phyloP scores from a whole-genome alignment of 306 rosid genomes.

The Lathyrus aphaca region DNA sequence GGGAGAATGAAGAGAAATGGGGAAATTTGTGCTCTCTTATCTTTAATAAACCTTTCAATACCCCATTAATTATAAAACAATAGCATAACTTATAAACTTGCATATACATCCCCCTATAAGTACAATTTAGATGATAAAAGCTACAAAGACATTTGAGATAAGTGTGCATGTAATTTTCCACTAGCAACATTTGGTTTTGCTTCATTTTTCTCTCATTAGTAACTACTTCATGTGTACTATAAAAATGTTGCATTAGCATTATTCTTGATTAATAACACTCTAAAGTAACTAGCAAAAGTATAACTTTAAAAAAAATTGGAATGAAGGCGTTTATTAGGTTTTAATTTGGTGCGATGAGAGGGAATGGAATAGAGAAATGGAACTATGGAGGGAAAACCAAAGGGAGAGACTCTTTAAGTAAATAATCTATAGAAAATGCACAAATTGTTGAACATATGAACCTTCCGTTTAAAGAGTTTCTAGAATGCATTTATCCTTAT shows the following conservation, averaged over 20 bases:
- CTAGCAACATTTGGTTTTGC: neutral
- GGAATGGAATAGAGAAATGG: neutral
- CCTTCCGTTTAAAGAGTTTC: constrained; percentile 9
- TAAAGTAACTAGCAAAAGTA: neutral
- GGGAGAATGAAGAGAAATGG: too few species aligned
- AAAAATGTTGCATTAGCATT: neutral
- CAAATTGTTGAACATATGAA: constrained; percentile 13
- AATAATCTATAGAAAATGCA: neutral
- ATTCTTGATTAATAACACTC: neutral
- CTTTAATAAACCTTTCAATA: too few species aligned
- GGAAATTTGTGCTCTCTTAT: too few species aligned
- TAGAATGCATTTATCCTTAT: constrained; percentile 11
- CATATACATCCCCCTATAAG: neutral
- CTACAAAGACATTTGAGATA: too few species aligned
- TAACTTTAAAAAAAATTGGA: neutral
- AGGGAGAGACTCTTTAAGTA: neutral
- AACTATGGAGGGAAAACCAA: neutral
- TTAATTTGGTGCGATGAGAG: neutral
- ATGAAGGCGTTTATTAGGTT: neutral
- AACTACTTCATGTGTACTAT: neutral
- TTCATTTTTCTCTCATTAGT: neutral
- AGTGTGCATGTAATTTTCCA: too few species aligned
- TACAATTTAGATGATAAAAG: neutral
- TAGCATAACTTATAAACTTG: neutral
- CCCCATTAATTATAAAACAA: neutral